phyloP scores from a whole-genome alignment of 768 basidiomycete genomes.

The Suillus occidentalis region DNA sequence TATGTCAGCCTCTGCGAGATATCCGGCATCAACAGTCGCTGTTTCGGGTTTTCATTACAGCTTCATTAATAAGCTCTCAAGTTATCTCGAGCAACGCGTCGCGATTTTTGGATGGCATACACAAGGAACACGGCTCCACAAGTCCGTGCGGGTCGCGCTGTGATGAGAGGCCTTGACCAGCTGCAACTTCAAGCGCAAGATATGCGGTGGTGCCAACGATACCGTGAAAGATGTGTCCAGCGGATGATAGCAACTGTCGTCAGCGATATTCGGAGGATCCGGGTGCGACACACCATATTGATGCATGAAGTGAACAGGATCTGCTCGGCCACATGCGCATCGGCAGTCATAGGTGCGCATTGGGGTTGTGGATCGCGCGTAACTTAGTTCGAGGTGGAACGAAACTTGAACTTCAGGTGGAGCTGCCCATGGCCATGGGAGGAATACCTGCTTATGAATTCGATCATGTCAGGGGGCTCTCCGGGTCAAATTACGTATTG shows the following conservation, averaged over 20 bases:
- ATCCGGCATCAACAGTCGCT: neutral
- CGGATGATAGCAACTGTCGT: neutral
- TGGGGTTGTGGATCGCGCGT: neutral
- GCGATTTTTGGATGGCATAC: neutral
- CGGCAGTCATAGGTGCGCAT: neutral
- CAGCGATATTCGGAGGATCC: conserved; percentile 10
- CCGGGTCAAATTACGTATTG: no score
- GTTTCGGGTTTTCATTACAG: neutral
- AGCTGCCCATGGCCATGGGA: no score
- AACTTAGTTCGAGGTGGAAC: no score
- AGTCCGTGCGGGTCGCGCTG: neutral
- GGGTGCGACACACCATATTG: conserved; percentile 16
- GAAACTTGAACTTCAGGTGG: no score
- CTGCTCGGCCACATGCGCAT: neutral
- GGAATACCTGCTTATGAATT: no score
- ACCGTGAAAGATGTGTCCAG: neutral
- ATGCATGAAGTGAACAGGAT: conserved; percentile 20
- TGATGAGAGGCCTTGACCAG: neutral
- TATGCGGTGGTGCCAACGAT: neutral
- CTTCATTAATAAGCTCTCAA: neutral
- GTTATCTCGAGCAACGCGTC: neutral
- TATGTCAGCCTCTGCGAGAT: neutral
- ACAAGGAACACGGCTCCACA: conserved; percentile 1
- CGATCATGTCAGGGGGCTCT: no score
- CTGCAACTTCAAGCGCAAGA: neutral